Evolutionary conservation across 2,329 filamentous ascomycete genomes (phyloP).

Genomic region (Hypoxylon sp.): DNA sequence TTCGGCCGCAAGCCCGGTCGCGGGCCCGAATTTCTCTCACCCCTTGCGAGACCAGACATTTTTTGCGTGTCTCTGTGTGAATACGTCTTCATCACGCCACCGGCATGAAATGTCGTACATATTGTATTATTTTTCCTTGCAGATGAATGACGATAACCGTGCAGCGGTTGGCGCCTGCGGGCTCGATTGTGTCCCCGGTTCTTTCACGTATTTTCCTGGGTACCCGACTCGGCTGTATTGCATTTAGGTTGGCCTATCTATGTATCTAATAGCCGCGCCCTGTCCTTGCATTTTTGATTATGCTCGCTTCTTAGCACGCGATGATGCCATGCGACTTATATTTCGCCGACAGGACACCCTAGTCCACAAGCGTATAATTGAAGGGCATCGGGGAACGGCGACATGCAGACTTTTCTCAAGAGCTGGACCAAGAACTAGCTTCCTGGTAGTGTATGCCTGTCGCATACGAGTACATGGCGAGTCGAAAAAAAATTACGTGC

Average conservation of each 20-base stretch:
- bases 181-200: conserved; percentile 40
- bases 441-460: conserved; percentile 12
- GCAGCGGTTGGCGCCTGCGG: conserved; percentile 44
- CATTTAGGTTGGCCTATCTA: conserved; percentile 38
- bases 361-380: conserved; percentile 37
- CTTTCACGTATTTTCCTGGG: conserved; percentile 42
- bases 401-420: conserved; percentile 16
- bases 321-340: conserved; percentile 48
- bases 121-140: conserved; percentile 36
- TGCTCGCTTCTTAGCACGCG: conserved; percentile 40
- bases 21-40: conserved; percentile 34
- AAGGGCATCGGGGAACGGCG: conserved; percentile 23
- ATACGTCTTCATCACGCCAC: conserved; percentile 40
- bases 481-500: conserved; percentile 14
- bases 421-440: conserved; percentile 13
- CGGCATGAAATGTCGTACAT: conserved; percentile 20
- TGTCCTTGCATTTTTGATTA: conserved; percentile 37
- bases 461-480: conserved; percentile 21
- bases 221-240: conserved; percentile 52
- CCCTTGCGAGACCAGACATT: conserved; percentile 15
- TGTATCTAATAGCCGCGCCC: conserved; percentile 45
- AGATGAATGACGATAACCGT: conserved; percentile 47
- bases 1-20: conserved; percentile 42
- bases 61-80: conserved; percentile 20
- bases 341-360: conserved; percentile 48